Conservation (phyloP, 352 stramenopile genomes). For the Phytophthora pisi region DNA sequence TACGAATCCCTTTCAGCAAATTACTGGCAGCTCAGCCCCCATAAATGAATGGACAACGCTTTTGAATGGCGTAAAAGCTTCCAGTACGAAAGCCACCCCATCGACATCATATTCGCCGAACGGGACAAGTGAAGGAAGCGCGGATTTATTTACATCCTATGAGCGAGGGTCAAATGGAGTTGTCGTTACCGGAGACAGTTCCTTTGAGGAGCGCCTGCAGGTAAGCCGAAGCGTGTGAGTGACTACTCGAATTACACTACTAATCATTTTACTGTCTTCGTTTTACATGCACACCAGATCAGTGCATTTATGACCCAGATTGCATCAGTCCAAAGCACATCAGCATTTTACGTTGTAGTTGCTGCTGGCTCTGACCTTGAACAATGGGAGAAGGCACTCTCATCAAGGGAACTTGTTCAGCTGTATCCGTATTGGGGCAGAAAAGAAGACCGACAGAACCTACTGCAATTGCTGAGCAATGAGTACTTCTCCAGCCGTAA, state of each 20-base stretch:
- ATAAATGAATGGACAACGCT: conserved; percentile 29
- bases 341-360: conserved; percentile 55
- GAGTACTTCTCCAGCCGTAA: conserved; percentile 40
- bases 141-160: conserved; percentile 28
- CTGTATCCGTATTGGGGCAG: conserved; percentile 67
- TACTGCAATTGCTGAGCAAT: conserved; percentile 45
- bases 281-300: conserved; percentile 32
- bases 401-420: conserved; percentile 28
- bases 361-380: conserved; percentile 43
- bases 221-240: conserved; percentile 10
- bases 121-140: conserved; percentile 8
- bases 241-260: background rate
- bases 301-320: conserved; percentile 38
- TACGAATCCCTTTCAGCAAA: conserved; percentile 39
- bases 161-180: conserved; percentile 42
- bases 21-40: background rate
- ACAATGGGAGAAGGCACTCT: conserved; percentile 47
- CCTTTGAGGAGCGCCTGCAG: conserved; percentile 29
- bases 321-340: conserved; percentile 28
- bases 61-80: conserved; percentile 35
- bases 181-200: conserved; percentile 28
- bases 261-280: background rate
- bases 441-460: conserved; percentile 41
- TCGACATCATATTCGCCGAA: background rate
- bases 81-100: conserved; percentile 19